These are phyloP conservation scores for Nadsonia fulvescens DNA, from an alignment of 805 yeast genomes.

Conservation along the genomic window DNA sequence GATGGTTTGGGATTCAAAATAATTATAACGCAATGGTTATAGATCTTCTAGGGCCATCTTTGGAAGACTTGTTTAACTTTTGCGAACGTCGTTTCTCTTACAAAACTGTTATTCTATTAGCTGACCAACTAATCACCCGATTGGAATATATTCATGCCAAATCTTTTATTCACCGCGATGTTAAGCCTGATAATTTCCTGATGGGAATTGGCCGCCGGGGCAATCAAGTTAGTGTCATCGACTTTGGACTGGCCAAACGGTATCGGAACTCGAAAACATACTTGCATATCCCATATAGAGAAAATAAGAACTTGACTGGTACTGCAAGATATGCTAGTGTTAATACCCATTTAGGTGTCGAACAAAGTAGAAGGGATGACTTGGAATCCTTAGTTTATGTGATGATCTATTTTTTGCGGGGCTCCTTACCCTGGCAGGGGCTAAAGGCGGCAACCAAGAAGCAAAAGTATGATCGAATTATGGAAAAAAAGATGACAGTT, in stretches of 20 bases:
- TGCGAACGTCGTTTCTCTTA: constrained; percentile 86
- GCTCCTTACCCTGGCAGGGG: constrained; percentile 97
- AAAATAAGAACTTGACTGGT: constrained; percentile 90
- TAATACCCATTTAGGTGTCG: constrained; percentile 92
- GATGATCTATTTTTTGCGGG: constrained; percentile 83
- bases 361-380: constrained; percentile 92
- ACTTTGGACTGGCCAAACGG: constrained; percentile 86
- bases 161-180: constrained; percentile 73
- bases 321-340: constrained; percentile 93
- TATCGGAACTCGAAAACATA: constrained; percentile 88
- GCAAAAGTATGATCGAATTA: constrained; percentile 89
- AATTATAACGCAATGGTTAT: constrained; percentile 95
- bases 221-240: constrained; percentile 86
- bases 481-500: constrained; percentile 87
- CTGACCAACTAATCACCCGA: constrained; percentile 87
- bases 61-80: constrained; percentile 90
- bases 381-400: constrained; percentile 94
- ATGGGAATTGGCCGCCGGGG: constrained; percentile 90
- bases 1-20: constrained; percentile 95
- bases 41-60: constrained; percentile 84
- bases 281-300: constrained; percentile 88
- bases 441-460: constrained; percentile 91
- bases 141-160: constrained; percentile 91
- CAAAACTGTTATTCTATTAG: constrained; percentile 81
- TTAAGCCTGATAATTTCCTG: constrained; percentile 67